Evolutionary conservation across 768 basidiomycete genomes (phyloP).

Genomic region (Amanita phalloides): DNA sequence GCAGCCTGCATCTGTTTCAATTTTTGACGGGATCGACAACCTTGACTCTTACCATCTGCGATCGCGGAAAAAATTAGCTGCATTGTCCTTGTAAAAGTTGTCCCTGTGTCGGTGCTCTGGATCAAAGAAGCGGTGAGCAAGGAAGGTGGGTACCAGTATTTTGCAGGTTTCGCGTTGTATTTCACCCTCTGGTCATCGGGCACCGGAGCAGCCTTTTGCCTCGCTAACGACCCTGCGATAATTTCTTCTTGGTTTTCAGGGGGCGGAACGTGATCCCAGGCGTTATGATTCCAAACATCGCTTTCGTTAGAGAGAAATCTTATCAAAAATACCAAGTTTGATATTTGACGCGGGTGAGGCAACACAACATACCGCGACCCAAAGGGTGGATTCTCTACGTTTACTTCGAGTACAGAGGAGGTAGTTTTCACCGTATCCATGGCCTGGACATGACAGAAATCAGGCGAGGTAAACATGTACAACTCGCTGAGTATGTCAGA

Average conservation of each 20-base stretch:
- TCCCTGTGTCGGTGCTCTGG: slow-evolving; percentile 47
- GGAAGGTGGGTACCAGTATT: slow-evolving; percentile 43
- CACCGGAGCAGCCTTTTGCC: slow-evolving; percentile 68
- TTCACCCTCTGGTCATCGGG: slow-evolving; percentile 57
- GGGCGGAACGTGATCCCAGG: slow-evolving; percentile 86
- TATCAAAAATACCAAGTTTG: slow-evolving; percentile 10
- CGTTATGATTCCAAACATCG: slow-evolving; percentile 82
- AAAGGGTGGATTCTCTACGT: slow-evolving; percentile 49
- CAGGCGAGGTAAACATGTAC: neutral
- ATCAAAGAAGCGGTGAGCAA: neutral
- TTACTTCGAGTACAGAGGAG: slow-evolving; percentile 60
- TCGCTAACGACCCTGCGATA: slow-evolving; percentile 58
- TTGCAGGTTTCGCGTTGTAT: slow-evolving; percentile 65
- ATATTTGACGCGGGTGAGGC: neutral
- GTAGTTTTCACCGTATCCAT: slow-evolving; percentile 22
- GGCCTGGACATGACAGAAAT: neutral
- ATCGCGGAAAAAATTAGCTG: slow-evolving; percentile 87
- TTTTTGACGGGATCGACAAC: neutral
- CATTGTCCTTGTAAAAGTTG: slow-evolving; percentile 82
- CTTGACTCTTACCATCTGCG: slow-evolving; percentile 60
- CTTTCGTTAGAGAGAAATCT: slow-evolving; percentile 62
- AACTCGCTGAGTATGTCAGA: neutral
- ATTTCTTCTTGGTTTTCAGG: slow-evolving; percentile 71
- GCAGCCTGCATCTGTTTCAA: slow-evolving; percentile 45
- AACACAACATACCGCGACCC: slow-evolving; percentile 47